Percentiles rank a stretch among this genome's conserved stretches.
phyloP scores from a whole-genome alignment of 768 basidiomycete genomes.

The Calocybe gangraenosa region DNA sequence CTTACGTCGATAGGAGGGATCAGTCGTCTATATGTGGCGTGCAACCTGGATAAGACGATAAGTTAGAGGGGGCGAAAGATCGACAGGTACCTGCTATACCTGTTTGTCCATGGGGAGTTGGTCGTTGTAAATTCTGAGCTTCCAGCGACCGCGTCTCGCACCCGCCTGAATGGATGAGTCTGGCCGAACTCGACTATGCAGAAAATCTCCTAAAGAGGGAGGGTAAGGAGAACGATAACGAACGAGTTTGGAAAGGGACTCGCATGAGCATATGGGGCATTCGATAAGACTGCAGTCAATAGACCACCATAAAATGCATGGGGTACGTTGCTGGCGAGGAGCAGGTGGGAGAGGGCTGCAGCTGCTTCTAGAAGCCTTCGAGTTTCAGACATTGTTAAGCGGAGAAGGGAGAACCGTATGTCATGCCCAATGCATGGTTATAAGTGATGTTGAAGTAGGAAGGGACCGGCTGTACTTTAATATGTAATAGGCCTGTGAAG shows the following conservation, averaged over 20 bases:
- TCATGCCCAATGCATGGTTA: conserved; percentile 54
- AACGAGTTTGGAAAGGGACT: conserved; percentile 21
- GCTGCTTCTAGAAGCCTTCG: conserved; percentile 76
- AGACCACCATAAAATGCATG: conserved; percentile 83
- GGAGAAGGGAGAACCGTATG: conserved; percentile 24
- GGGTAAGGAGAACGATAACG: conserved; percentile 10
- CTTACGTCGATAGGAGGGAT: conserved; percentile 78
- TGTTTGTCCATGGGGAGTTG: conserved; percentile 83
- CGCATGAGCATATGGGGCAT: conserved; percentile 63
- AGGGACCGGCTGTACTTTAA: conserved; percentile 32
- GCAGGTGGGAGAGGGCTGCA: conserved; percentile 62
- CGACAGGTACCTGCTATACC: conserved; percentile 41
- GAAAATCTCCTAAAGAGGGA: conserved; percentile 61
- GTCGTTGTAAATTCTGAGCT: conserved; percentile 62
- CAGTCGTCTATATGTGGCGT: conserved; percentile 67
- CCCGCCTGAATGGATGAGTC: conserved; percentile 72
- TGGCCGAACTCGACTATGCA: conserved; percentile 81
- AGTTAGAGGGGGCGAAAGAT: conserved; percentile 5
- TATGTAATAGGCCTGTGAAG: conserved; percentile 52
- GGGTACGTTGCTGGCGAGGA: conserved; percentile 53
- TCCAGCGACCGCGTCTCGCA: conserved; percentile 68
- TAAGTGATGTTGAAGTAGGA: conserved; percentile 36
- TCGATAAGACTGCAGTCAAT: conserved; percentile 65
- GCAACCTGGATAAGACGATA: conserved; percentile 44
- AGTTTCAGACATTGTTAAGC: conserved; percentile 59